These are phyloP conservation scores for Mucor velutinosus DNA, from an alignment of 371 early-diverging fungal species.

Conservation along the genomic window DNA sequence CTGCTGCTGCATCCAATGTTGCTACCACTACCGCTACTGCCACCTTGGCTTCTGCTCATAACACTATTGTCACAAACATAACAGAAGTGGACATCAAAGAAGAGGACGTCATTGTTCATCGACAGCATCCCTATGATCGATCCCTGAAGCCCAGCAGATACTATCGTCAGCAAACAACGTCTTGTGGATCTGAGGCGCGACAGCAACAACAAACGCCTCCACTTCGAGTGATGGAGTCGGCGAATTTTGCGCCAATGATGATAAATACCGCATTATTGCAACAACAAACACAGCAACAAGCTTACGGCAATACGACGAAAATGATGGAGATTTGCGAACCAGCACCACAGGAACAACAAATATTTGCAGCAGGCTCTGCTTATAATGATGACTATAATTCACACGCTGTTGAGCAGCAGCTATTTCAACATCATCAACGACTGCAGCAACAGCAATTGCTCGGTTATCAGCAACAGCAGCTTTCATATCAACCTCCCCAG, in stretches of 20 bases:
- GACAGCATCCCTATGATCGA: constrained; percentile 8
- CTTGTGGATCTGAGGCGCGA: background rate
- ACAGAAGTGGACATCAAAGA: background rate
- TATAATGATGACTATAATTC: background rate
- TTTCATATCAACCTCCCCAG: background rate
- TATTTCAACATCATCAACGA: background rate
- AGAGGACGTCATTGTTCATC: background rate
- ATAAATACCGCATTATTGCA: background rate
- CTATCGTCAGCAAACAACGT: background rate
- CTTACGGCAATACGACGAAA: background rate
- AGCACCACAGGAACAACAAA: constrained; percentile 11
- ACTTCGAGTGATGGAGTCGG: background rate
- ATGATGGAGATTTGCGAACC: background rate
- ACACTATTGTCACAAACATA: background rate
- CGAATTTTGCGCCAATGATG: constrained; percentile 3
- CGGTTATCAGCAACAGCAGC: background rate
- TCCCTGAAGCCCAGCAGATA: constrained; percentile 1
- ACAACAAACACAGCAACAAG: constrained; percentile 9
- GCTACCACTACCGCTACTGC: background rate
- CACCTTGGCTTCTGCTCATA: background rate
- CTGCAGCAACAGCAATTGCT: background rate
- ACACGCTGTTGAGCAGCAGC: background rate
- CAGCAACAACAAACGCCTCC: background rate
- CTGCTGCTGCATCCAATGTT: background rate
- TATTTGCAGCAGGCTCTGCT: constrained; percentile 19